Evolutionary conservation across 1,284 basidiomycete genomes (phyloP).

Genomic region (Sanghuangporus baumii): DNA sequence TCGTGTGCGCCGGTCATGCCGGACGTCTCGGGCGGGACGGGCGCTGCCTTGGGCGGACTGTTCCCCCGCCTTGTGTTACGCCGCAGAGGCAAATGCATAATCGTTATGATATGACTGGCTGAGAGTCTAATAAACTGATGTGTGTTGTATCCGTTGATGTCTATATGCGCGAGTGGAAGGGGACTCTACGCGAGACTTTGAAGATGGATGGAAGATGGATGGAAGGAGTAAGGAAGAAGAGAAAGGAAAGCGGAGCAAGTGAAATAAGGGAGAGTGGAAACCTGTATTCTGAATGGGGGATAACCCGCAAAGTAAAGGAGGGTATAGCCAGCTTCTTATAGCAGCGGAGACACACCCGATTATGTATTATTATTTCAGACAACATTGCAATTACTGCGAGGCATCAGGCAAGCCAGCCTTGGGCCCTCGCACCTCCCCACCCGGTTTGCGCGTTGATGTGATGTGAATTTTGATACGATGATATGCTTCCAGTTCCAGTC

Average conservation of each 20-base stretch:
- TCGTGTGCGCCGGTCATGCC: neutral
- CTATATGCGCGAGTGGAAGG: no score
- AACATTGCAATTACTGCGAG: neutral
- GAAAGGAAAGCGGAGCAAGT: neutral
- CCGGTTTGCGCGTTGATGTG: constrained; percentile 1
- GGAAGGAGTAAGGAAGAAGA: neutral
- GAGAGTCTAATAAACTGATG: neutral
- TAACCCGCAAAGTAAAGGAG: neutral
- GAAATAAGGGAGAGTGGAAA: neutral
- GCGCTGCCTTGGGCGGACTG: neutral
- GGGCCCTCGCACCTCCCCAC: neutral
- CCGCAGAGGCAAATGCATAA: neutral
- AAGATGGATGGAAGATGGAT: neutral
- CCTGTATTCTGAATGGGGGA: neutral
- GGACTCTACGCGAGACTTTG: neutral
- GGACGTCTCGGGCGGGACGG: neutral
- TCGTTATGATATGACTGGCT: neutral
- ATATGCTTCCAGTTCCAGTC: no score
- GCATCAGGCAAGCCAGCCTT: no score
- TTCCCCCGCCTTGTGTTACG: neutral
- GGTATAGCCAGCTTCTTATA: neutral
- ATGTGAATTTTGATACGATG: neutral
- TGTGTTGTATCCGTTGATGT: neutral
- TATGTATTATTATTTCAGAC: neutral
- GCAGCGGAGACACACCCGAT: neutral